Percentiles rank a stretch among this genome's conserved stretches.
Evolutionary conservation across 2,329 filamentous ascomycete genomes (phyloP).

Genomic region (Neofusicoccum sp.): DNA sequence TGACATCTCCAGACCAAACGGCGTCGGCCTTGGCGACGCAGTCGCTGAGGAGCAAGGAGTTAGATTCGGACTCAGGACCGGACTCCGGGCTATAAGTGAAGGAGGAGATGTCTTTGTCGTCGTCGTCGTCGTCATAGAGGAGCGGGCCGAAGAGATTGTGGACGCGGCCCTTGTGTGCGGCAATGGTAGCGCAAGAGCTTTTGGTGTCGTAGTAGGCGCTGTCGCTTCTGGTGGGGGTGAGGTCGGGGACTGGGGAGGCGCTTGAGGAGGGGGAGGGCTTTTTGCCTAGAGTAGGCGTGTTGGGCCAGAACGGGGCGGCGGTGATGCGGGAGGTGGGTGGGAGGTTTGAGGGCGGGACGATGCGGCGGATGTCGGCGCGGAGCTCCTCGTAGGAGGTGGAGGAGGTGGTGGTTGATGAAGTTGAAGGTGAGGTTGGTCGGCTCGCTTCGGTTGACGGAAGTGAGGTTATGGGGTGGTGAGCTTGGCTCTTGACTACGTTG

Average conservation of each 20-base stretch:
- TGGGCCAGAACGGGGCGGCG: background rate
- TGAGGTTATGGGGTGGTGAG: background rate
- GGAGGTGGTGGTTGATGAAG: background rate
- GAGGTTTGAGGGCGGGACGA: background rate
- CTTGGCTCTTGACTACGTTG: background rate
- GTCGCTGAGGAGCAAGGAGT: background rate
- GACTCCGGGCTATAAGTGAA: background rate
- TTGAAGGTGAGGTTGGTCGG: background rate
- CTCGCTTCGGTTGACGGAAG: background rate
- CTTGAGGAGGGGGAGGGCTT: background rate
- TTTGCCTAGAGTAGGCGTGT: background rate
- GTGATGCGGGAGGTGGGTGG: background rate
- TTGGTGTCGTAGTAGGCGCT: background rate
- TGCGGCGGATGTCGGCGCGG: background rate
- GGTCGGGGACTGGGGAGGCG: background rate
- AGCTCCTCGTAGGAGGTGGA: background rate
- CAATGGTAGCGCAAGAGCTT: background rate
- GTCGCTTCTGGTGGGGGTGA: background rate
- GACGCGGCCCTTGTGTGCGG: background rate
- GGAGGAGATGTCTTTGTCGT: background rate
- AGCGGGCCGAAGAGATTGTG: background rate
- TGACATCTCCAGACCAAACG: background rate
- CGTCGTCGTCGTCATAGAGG: background rate
- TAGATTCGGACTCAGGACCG: too few relatives aligned
- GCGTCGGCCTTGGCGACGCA: background rate